phyloP scores from a whole-genome alignment of 169 alveolate species.

The Cryptosporidium ubiquitum region DNA sequence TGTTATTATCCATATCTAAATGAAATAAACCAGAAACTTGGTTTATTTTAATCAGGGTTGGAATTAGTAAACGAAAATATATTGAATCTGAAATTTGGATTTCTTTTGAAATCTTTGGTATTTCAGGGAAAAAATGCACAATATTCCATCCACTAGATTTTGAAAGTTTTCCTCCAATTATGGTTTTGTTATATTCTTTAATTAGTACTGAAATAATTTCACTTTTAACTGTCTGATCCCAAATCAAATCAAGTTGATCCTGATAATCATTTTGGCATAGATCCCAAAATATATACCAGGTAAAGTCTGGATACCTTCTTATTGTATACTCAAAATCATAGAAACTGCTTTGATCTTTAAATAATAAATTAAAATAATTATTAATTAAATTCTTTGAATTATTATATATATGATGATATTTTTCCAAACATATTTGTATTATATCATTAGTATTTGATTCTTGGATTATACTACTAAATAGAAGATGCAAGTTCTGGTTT shows the following conservation, averaged over 20 bases:
- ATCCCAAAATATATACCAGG: constrained; percentile 70
- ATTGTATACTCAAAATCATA: constrained; percentile 17
- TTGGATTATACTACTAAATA: background rate
- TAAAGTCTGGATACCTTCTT: constrained; percentile 65
- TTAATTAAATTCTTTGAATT: background rate
- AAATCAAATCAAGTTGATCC: constrained; percentile 66
- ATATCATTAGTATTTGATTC: background rate
- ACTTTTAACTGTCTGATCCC: constrained; percentile 33
- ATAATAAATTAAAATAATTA: background rate
- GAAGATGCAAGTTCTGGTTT: background rate
- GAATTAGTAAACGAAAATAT: constrained; percentile 44
- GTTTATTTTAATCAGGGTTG: constrained; percentile 21
- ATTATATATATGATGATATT: background rate
- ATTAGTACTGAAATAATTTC: background rate
- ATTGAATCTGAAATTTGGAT: constrained; percentile 50
- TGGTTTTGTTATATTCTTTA: constrained; percentile 8
- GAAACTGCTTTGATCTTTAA: background rate
- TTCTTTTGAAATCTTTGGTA: constrained; percentile 38
- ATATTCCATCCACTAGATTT: constrained; percentile 19
- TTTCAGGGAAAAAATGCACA: constrained; percentile 10
- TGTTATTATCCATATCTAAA: background rate
- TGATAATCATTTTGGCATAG: constrained; percentile 39
- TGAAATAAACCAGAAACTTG: constrained; percentile 22
- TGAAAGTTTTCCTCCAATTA: background rate
- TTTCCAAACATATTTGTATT: background rate